phyloP scores from a whole-genome alignment of 345 rosid species.

The Eucalyptus pauciflora region DNA sequence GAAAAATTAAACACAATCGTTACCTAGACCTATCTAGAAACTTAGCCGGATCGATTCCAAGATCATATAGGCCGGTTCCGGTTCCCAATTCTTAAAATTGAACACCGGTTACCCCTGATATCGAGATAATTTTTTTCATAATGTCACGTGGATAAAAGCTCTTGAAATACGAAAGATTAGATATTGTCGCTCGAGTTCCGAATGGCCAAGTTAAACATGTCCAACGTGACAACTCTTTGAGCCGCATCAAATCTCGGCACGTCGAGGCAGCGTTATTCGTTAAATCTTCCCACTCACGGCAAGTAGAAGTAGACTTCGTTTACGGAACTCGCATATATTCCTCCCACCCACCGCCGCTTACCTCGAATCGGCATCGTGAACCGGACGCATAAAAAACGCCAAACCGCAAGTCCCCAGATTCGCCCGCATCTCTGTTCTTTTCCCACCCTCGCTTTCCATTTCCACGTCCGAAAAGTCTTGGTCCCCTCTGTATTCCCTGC shows the following conservation, averaged over 20 bases:
- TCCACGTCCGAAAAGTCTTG: not conserved
- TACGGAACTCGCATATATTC: not conserved
- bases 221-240: not conserved
- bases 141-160: rapidly evolving
- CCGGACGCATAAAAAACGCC: rapidly evolving
- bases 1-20: not conserved
- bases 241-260: not conserved
- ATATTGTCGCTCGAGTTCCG: not conserved
- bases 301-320: not conserved
- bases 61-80: rapidly evolving
- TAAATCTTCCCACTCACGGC: not conserved
- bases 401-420: not conserved
- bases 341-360: not conserved
- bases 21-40: no score
- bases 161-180: not conserved
- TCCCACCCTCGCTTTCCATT: not conserved
- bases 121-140: rapidly evolving
- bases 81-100: rapidly evolving
- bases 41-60: rapidly evolving
- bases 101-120: rapidly evolving
- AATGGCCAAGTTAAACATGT: not conserved
- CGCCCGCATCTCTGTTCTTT: not conserved
- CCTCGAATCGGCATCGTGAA: not conserved
- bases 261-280: not conserved
- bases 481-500: not conserved